A percentile compares a stretch with the other conserved stretches of the same genome.
Conservation (phyloP, 2,329 filamentous ascomycete genomes). For the Daldinia sp. region DNA sequence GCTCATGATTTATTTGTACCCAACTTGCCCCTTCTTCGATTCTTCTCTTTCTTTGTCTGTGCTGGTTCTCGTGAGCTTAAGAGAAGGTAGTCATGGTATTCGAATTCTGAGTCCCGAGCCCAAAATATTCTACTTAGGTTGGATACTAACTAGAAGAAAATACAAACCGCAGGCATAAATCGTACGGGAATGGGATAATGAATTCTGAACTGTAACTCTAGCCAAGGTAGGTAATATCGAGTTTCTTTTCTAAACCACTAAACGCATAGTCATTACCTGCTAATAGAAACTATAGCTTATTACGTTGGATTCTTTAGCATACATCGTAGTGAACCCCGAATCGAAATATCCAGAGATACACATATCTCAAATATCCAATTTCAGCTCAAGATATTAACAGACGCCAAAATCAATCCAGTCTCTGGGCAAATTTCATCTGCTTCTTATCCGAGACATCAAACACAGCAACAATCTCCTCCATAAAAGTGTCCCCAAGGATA, state of each 20-base stretch:
- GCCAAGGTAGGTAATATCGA: neutral
- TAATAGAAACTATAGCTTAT: neutral
- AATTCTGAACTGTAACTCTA: neutral
- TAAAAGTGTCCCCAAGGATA: slow-evolving; percentile 41
- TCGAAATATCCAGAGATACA: too few species aligned
- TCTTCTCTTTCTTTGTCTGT: too few species aligned
- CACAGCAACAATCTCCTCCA: slow-evolving; percentile 42
- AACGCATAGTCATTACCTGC: neutral
- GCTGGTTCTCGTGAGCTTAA: too few species aligned
- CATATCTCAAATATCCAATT: neutral
- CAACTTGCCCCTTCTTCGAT: too few species aligned
- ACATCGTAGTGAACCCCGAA: neutral
- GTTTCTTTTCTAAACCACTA: too few species aligned
- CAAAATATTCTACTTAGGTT: too few species aligned
- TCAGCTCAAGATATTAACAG: neutral
- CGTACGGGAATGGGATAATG: too few species aligned
- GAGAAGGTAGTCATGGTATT: too few species aligned
- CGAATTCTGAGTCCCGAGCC: too few species aligned
- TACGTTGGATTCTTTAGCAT: neutral
- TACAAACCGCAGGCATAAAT: too few species aligned
- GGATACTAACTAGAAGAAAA: too few species aligned
- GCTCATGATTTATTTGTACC: too few species aligned
- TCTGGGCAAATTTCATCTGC: slow-evolving; percentile 46
- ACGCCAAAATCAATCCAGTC: slow-evolving; percentile 28
- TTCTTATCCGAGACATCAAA: slow-evolving; percentile 46